Base-by-base conservation (phyloP, 1,284 basidiomycete genomes). In the Irpex sp. region DNA sequence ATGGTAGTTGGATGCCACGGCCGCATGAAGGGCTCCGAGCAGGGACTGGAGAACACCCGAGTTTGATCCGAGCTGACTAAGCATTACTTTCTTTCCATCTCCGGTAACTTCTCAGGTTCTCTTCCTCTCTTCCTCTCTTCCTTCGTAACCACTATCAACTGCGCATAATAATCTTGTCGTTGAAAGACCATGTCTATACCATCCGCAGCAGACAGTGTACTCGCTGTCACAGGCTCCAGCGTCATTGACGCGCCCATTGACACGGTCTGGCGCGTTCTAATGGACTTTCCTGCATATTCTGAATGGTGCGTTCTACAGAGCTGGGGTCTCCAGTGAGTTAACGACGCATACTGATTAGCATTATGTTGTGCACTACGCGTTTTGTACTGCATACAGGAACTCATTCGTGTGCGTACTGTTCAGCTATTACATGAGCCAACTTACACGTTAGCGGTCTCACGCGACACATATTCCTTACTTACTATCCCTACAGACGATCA, bases 331-430 rank as follows among this genome's bases (percentile, higher is more conserved):
- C 47, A 11, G 11, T 35, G 5, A n/a, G n/a, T 15, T 5, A 33
- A 33, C 31, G 31, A 33, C 31, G 31, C 31, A 33, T 33, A 33
- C 31, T 33, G 31, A 33, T 33, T 15, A 46, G 43, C 11, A 46
- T 46, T 46, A 13, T 9, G 9, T 11, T 46, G 13, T 46, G 2
- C 13, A 26, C 53, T 55, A 13, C n/a, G n/a, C 43, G n/a, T 46
- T 13, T 46, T 46, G 0, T n/a, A n/a, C 43, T 4, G 11, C 43
- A 46, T 37, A 8, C 37, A 90, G 88, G 89, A 89, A 90, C 67
- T 79, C 88, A 2, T 90, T 88, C 63, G 82, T 85, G 88, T 89
- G 74, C 8, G 78, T 72, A 37, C 31, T 50, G 17, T 47, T 33
- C 31, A 17, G 43, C 13, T 57, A 37, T 17, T 56, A 13, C 54